phyloP scores from a whole-genome alignment of 306 rosid genomes.

The Cyamopsis tetragonoloba region DNA sequence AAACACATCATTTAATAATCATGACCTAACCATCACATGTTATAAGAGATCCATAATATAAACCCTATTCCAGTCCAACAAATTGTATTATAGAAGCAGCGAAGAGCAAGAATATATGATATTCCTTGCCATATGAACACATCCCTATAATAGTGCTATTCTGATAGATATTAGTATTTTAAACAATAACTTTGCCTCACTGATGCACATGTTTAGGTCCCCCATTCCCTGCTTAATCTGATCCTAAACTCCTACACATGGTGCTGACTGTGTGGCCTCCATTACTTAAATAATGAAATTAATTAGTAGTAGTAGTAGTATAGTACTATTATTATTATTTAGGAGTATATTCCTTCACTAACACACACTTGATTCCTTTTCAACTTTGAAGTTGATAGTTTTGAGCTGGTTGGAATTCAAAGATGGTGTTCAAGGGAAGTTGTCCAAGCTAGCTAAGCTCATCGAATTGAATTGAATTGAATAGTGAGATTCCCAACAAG shows the following conservation, averaged over 20 bases:
- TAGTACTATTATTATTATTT: too few relatives aligned
- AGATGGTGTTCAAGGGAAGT: slow-evolving; percentile 17
- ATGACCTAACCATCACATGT: too few relatives aligned
- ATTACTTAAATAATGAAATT: too few relatives aligned
- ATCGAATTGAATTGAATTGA: too few relatives aligned
- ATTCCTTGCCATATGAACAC: slow-evolving; percentile 51
- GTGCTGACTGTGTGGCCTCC: slow-evolving; percentile 44
- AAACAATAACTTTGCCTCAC: slow-evolving; percentile 15
- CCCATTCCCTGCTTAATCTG: slow-evolving; percentile 15
- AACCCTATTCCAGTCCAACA: background rate
- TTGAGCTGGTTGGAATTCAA: slow-evolving; percentile 21
- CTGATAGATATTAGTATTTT: slow-evolving; percentile 29
- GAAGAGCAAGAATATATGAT: slow-evolving; percentile 36
- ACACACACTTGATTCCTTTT: slow-evolving; percentile 49
- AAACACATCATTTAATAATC: too few relatives aligned
- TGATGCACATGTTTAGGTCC: slow-evolving; percentile 45
- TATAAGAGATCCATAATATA: too few relatives aligned
- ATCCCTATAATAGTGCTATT: slow-evolving; percentile 54
- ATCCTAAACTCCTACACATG: slow-evolving; percentile 39
- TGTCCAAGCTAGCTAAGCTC: slow-evolving; percentile 37
- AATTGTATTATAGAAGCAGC: slow-evolving; percentile 7
- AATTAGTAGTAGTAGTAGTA: too few relatives aligned
- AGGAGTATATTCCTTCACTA: slow-evolving; percentile 36
- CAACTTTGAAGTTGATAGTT: slow-evolving; percentile 24
- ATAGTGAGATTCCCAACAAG: slow-evolving; percentile 37